These are phyloP conservation scores for Pyrenophora tritici-repentis DNA, from an alignment of 2,329 filamentous ascomycete genomes.

Conservation along the genomic window DNA sequence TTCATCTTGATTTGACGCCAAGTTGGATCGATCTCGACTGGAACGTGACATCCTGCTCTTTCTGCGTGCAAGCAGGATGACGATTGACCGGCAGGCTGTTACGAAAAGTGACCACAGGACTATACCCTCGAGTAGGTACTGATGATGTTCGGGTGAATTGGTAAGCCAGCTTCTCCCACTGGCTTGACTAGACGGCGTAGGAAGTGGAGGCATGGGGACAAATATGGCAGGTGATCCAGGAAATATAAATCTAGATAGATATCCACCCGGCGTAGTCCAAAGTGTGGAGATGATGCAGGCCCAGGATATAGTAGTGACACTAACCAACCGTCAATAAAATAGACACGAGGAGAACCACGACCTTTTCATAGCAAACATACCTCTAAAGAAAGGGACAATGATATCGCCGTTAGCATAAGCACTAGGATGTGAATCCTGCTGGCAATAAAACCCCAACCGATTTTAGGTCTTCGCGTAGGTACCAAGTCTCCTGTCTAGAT, in stretches of 20 bases:
- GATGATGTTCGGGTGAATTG: slow-evolving; percentile 4
- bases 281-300: slow-evolving; percentile 35
- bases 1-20: background rate
- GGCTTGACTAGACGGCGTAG: slow-evolving; percentile 20
- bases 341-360: slow-evolving; percentile 21
- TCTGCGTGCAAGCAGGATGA: slow-evolving; percentile 18
- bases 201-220: slow-evolving; percentile 40
- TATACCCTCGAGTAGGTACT: slow-evolving; percentile 19
- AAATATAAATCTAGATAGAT: slow-evolving; percentile 20
- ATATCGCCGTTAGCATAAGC: slow-evolving; percentile 44
- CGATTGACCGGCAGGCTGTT: slow-evolving; percentile 21
- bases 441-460: slow-evolving; percentile 33
- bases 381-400: slow-evolving; percentile 25
- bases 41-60: slow-evolving; percentile 21
- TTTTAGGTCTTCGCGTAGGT: slow-evolving; percentile 18
- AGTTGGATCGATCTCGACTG: background rate
- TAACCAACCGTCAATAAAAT: slow-evolving; percentile 37
- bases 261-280: slow-evolving; percentile 25
- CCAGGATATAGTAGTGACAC: slow-evolving; percentile 13
- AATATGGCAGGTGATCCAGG: slow-evolving; percentile 15
- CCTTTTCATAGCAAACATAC: slow-evolving; percentile 41
- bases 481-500: slow-evolving; percentile 3
- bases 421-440: slow-evolving; percentile 34
- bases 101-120: slow-evolving; percentile 26
- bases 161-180: slow-evolving; percentile 16